Conservation (phyloP, 1,139 yeast genomes). For the Geotrichum histeridarum region DNA sequence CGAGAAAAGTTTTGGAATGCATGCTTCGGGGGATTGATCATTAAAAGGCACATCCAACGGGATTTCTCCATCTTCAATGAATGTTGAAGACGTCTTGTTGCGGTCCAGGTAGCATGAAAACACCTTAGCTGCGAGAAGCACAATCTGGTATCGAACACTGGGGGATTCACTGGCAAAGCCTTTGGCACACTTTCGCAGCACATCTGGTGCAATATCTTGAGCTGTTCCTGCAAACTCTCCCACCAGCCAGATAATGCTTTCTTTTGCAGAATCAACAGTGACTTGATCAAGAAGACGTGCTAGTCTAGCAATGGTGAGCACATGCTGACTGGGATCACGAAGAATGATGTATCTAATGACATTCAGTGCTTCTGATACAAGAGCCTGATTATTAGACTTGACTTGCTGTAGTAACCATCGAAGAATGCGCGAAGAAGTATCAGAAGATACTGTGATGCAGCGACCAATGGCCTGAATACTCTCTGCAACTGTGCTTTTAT, state of each 20-base stretch:
- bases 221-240: constrained; percentile 64
- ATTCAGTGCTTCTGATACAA: constrained; percentile 57
- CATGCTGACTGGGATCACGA: constrained; percentile 46
- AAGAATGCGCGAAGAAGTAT: constrained; percentile 29
- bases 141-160: constrained; percentile 62
- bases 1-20: constrained; percentile 53
- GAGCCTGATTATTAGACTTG: constrained; percentile 31
- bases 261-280: constrained; percentile 49
- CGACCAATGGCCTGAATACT: constrained; percentile 57
- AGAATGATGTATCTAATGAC: constrained; percentile 72
- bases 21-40: constrained; percentile 33
- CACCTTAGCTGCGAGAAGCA: constrained; percentile 71
- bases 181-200: constrained; percentile 56
- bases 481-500: constrained; percentile 44
- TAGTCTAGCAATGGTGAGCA: constrained; percentile 42
- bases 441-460: constrained; percentile 42
- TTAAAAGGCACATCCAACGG: constrained; percentile 16
- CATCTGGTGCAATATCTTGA: constrained; percentile 68
- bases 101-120: constrained; percentile 50
- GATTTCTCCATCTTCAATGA: constrained; percentile 11
- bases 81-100: constrained; percentile 23
- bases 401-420: constrained; percentile 48
- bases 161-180: constrained; percentile 52
- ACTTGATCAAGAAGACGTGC: constrained; percentile 32
- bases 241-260: constrained; percentile 83